Evolutionary conservation across 2,329 filamentous ascomycete genomes (phyloP).

Genomic region (Zymoseptoria ardabiliae): DNA sequence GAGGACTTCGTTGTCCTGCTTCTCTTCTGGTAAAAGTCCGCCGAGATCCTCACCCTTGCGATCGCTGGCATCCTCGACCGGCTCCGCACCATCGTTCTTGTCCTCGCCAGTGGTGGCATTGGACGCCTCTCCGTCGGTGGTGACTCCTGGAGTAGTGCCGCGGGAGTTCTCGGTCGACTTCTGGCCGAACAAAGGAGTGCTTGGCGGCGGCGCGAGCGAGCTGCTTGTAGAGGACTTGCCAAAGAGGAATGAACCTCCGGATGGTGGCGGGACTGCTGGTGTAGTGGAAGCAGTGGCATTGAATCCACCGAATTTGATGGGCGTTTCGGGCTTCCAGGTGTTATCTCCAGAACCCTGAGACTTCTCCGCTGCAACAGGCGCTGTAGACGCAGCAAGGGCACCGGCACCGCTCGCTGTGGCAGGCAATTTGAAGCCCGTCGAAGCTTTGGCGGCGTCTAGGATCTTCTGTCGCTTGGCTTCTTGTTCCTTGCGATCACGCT

Average conservation of each 20-base stretch:
- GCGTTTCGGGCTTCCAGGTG: conserved; percentile 42
- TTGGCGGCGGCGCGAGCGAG: conserved; percentile 1
- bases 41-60: conserved; percentile 48
- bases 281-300: conserved; percentile 19
- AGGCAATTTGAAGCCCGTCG: conserved; percentile 20
- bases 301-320: conserved; percentile 40
- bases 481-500: conserved; percentile 39
- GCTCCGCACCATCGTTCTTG: conserved; percentile 31
- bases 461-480: conserved; percentile 39
- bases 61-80: conserved; percentile 22
- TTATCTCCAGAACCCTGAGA: conserved; percentile 31
- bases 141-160: conserved; percentile 40
- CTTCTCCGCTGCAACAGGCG: conserved; percentile 13
- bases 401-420: conserved; percentile 6
- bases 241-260: conserved; percentile 7
- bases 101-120: conserved; percentile 33
- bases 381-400: neutral
- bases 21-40: conserved; percentile 54
- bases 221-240: neutral
- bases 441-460: conserved; percentile 31
- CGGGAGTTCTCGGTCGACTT: conserved; percentile 31
- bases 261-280: conserved; percentile 16
- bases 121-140: conserved; percentile 33
- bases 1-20: conserved; percentile 58
- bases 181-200: neutral